A percentile compares a stretch with the other conserved stretches of the same genome.
These are phyloP conservation scores for Elaeis oleifera DNA, from an alignment of 202 grass and related monocot species.

Conservation along the genomic window DNA sequence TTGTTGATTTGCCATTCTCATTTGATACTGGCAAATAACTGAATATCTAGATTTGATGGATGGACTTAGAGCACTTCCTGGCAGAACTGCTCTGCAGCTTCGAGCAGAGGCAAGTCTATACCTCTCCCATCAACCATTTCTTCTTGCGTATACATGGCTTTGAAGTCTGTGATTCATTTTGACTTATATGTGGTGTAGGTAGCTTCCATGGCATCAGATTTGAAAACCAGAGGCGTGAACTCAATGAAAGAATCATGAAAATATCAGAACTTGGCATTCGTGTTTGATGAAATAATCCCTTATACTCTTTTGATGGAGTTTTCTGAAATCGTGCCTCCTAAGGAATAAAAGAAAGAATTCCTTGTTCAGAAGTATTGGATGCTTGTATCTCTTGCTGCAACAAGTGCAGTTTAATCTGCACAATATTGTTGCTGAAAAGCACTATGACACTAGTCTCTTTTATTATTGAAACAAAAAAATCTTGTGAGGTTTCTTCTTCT, in stretches of 20 bases:
- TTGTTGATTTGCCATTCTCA: neutral
- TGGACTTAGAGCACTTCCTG: slow-evolving; percentile 64
- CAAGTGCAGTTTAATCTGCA: no score
- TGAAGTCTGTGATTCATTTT: neutral
- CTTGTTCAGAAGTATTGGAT: no score
- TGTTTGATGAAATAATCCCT: slow-evolving; percentile 36
- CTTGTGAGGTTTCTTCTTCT: no score
- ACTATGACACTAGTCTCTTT: no score
- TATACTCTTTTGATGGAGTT: neutral
- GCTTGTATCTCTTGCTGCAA: no score
- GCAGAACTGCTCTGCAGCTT: slow-evolving; percentile 73
- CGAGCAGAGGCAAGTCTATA: slow-evolving; percentile 58
- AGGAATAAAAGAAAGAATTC: neutral
- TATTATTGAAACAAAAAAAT: no score
- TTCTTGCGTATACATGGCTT: neutral
- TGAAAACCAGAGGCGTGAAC: slow-evolving; percentile 56
- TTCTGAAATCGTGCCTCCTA: neutral
- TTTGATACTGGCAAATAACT: slow-evolving; percentile 3
- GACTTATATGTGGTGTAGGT: slow-evolving; percentile 36
- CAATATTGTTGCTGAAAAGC: no score
- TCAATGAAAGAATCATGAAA: slow-evolving; percentile 66
- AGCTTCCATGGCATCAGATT: slow-evolving; percentile 77
- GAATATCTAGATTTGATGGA: slow-evolving; percentile 63
- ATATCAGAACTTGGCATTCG: slow-evolving; percentile 82
- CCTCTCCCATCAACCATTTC: neutral